Conservation (phyloP, 176 grass and related monocot species). For the Carex pumila region DNA sequence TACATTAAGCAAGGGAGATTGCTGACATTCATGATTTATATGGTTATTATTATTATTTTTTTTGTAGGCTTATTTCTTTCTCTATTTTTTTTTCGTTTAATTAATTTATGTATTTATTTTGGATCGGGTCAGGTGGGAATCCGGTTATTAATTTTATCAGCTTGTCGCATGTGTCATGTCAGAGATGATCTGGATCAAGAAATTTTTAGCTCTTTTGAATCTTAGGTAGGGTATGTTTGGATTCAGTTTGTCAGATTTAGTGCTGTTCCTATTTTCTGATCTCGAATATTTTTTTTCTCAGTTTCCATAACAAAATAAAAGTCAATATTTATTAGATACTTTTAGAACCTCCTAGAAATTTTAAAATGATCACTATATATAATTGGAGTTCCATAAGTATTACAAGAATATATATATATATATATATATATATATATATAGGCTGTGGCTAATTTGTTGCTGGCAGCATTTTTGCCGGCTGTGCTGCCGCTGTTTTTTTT, state of each 20-base stretch:
- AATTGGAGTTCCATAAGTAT: neutral
- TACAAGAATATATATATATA: neutral
- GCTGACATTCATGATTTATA: neutral
- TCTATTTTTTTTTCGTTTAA: neutral
- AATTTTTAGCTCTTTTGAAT: neutral
- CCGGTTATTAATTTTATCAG: neutral
- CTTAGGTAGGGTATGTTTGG: neutral
- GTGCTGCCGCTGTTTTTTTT: no score
- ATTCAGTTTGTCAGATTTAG: conserved; percentile 8
- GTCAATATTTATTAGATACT: neutral
- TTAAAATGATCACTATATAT: neutral
- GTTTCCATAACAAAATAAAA: neutral
- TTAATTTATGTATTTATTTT: neutral
- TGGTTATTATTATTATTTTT: neutral
- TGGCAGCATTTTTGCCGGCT: no score
- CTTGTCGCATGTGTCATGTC: neutral
- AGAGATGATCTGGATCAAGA: neutral
- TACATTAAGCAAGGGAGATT: neutral
- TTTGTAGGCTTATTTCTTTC: neutral
- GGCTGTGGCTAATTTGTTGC: no score
- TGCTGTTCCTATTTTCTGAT: neutral
- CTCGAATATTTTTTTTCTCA: neutral
- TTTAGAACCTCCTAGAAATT: neutral
- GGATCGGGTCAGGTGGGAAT: no score
- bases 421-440: no score